A percentile compares a stretch with the other conserved stretches of the same genome.
These are phyloP conservation scores for Striga hermonthica DNA, from an alignment of 305 asterid species.

Conservation along the genomic window DNA sequence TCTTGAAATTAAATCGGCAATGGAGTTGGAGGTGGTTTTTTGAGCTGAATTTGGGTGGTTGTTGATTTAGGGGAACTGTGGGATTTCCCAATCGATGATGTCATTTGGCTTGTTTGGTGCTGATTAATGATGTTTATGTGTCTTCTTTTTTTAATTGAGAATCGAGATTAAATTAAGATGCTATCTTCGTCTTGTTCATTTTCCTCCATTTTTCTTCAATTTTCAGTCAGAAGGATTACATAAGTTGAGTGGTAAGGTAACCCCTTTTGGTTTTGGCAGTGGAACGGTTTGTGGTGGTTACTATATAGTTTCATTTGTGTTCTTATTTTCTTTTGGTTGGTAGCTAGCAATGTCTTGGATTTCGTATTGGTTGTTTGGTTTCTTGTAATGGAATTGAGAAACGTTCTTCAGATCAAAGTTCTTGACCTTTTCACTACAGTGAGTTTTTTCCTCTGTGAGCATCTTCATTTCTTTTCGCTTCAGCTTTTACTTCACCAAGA, in stretches of 20 bases:
- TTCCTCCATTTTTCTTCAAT: not conserved
- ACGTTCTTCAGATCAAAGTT: constrained; percentile 13
- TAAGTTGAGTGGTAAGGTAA: constrained; percentile 25
- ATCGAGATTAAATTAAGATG: constrained; percentile 8
- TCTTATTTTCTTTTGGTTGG: not conserved
- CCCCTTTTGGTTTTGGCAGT: constrained; percentile 11
- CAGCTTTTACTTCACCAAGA: no score
- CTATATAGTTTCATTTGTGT: constrained; percentile 7
- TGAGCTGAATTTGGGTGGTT: constrained; percentile 14
- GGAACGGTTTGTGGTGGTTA: constrained; percentile 24
- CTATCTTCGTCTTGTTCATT: not conserved
- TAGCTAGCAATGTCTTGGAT: not conserved
- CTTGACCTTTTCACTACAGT: not conserved
- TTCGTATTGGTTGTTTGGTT: constrained; percentile 26
- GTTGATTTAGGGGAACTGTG: not conserved
- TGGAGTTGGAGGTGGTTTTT: constrained; percentile 23
- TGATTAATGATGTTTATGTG: not conserved
- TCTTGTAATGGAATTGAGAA: constrained; percentile 15
- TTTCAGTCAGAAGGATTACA: not conserved
- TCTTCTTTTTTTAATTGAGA: constrained; percentile 1
- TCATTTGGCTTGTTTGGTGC: not conserved
- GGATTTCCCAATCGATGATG: constrained; percentile 11
- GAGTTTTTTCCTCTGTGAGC: no score
- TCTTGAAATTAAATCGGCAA: constrained; percentile 29
- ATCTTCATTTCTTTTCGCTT: no score